Evolutionary conservation across 805 yeast species (phyloP), one percentile per base, ranked within the genome.

Genomic region (Candida nanaspora): DNA sequence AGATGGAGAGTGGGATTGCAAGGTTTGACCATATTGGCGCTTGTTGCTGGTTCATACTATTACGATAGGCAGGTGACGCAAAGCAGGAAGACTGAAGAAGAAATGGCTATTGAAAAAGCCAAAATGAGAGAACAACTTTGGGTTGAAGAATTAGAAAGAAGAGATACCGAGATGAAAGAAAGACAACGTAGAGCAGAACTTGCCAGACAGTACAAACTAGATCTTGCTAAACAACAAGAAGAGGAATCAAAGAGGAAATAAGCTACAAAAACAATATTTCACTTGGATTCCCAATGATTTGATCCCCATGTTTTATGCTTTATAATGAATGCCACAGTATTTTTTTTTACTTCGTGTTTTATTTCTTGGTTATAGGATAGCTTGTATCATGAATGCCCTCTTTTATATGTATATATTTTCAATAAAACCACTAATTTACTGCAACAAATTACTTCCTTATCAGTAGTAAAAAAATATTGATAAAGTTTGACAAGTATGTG

Each of bases 1-100:
- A 73, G 91, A 51, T 86, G 87, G 78, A 82, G 97, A 69, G 91
- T 89, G 35, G 93, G 76, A 0, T 71, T 87, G 51, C 97, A 89
- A 63, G 86, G 84, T 4, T 75, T 82, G 43, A 89, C 97, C 0
- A 65, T 89, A 33, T 80, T 79, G 14, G 95, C 96, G 0, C 67
- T 89, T 38, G 81, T 88, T 6, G 79, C 77, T 11, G 97, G 96
- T 33, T 88, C 95, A 4, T 69, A 70, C 49, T 67, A 73, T 43
- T 86, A 75, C 59, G 88, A 86, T 45, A 55, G 63, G 27, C 75
- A 74, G 23, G 59, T 68, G 21, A 68, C 59, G 30, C 59, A 54
- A 33, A 29, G 28, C 4, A 69, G 70, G 39, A 68, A 66, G 48
- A 56, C 78, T 6, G 73, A 74, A 40, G 91, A 86, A 49, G 91